A percentile compares a stretch with the other conserved stretches of the same genome.
Conservation (phyloP, 768 basidiomycete species). For the Tulasnella sp. region DNA sequence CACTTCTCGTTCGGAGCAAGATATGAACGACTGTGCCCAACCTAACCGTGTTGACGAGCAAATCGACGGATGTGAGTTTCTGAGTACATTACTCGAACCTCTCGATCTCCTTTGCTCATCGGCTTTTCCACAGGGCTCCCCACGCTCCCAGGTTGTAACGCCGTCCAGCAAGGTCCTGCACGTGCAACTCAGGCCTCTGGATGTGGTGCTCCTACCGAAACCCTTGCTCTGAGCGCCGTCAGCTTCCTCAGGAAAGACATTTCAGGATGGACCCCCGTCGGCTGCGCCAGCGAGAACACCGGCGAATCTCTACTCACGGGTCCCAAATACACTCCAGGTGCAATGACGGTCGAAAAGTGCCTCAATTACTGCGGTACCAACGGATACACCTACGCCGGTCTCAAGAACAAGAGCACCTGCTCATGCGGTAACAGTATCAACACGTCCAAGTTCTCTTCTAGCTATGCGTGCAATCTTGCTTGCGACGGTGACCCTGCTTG, state of each 20-base stretch:
- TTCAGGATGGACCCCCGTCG: conserved; percentile 18
- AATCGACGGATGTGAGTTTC: conserved; percentile 14
- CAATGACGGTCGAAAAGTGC: conserved; percentile 22
- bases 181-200: neutral
- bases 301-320: conserved; percentile 14
- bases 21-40: conserved; percentile 21
- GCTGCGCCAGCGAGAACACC: conserved; percentile 14
- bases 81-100: neutral
- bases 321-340: neutral
- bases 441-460: conserved; percentile 20
- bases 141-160: too few relatives aligned
- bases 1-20: conserved; percentile 15
- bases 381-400: conserved; percentile 18
- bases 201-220: conserved; percentile 16
- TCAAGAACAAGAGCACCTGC: conserved; percentile 20
- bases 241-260: conserved; percentile 17
- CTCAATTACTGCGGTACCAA: conserved; percentile 21
- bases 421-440: conserved; percentile 19
- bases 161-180: too few relatives aligned
- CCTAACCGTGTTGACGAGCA: conserved; percentile 19
- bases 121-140: too few relatives aligned
- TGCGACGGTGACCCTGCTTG: conserved; percentile 20
- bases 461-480: conserved; percentile 21
- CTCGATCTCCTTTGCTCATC: too few relatives aligned
- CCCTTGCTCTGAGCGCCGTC: neutral